Percentiles rank a stretch among this genome's conserved stretches.
phyloP scores from a whole-genome alignment of 768 basidiomycete genomes.

The Artomyces pyxidatus region DNA sequence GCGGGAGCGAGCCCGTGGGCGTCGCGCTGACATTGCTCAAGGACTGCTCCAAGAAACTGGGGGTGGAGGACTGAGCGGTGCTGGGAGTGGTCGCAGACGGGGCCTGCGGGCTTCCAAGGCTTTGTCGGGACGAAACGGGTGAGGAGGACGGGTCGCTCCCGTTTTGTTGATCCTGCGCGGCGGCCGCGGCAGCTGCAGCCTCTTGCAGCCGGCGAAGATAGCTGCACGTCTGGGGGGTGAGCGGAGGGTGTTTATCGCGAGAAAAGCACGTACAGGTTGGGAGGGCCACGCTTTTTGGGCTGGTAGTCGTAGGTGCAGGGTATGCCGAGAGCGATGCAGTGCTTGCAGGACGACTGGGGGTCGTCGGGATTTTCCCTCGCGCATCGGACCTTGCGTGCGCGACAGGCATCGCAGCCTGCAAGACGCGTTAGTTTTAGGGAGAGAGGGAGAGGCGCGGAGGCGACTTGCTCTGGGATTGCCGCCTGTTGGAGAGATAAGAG shows the following conservation, averaged over 20 bases:
- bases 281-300: constrained; percentile 90
- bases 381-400: constrained; percentile 81
- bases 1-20: constrained; percentile 42
- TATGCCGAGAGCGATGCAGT: constrained; percentile 75
- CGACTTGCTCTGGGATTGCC: constrained; percentile 75
- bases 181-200: constrained; percentile 49
- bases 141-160: constrained; percentile 10
- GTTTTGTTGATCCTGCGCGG: constrained; percentile 32
- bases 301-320: constrained; percentile 89
- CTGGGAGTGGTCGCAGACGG: constrained; percentile 5
- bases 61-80: constrained; percentile 19
- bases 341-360: constrained; percentile 75
- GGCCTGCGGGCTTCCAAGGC: constrained; percentile 7
- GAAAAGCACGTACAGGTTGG: constrained; percentile 60
- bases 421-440: constrained; percentile 19
- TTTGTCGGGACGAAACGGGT: constrained; percentile 9
- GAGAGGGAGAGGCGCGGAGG: constrained; percentile 13
- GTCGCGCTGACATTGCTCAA: constrained; percentile 28
- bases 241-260: constrained; percentile 8
- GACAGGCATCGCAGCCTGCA: constrained; percentile 78
- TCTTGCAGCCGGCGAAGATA: constrained; percentile 78
- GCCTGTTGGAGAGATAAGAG: constrained; percentile 39
- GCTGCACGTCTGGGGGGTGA: constrained; percentile 27
- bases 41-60: constrained; percentile 46
- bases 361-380: constrained; percentile 74